These are phyloP conservation scores for Peltaster fructicola DNA, from an alignment of 2,329 filamentous ascomycete genomes.

Conservation along the genomic window DNA sequence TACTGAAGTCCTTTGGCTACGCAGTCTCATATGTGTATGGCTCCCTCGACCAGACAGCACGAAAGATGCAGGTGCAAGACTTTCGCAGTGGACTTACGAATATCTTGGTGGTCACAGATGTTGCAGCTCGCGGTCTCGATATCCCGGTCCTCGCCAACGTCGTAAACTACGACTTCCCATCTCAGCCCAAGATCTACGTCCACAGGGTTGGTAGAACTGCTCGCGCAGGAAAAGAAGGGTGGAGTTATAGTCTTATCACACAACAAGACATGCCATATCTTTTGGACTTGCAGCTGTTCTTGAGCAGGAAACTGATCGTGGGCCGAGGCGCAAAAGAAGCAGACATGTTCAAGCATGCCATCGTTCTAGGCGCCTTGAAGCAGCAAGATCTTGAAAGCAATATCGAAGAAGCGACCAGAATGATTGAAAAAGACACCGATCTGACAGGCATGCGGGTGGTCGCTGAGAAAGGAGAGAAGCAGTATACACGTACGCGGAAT, in stretches of 20 bases:
- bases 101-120: conserved; percentile 88
- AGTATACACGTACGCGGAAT: conserved; percentile 79
- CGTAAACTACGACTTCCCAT: conserved; percentile 96
- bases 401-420: conserved; percentile 68
- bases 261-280: conserved; percentile 83
- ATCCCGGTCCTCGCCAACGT: conserved; percentile 92
- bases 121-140: conserved; percentile 93
- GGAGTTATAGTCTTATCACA: conserved; percentile 84
- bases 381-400: conserved; percentile 57
- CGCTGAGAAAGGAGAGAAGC: conserved; percentile 72
- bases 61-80: conserved; percentile 78
- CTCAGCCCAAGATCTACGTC: conserved; percentile 90
- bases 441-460: conserved; percentile 54
- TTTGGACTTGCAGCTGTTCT: conserved; percentile 82
- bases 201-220: conserved; percentile 93
- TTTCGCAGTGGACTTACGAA: conserved; percentile 74
- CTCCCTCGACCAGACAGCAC: conserved; percentile 80
- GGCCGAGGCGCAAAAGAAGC: conserved; percentile 43
- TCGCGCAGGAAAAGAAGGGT: conserved; percentile 77
- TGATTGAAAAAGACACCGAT: conserved; percentile 59
- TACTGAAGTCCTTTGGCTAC: conserved; percentile 71
- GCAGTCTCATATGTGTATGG: conserved; percentile 90
- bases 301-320: conserved; percentile 65
- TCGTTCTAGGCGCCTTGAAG: conserved; percentile 62
- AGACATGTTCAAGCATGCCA: conserved; percentile 61